These are phyloP conservation scores for Aspergillus neoniger DNA, from an alignment of 2,329 filamentous ascomycete genomes.

Conservation along the genomic window DNA sequence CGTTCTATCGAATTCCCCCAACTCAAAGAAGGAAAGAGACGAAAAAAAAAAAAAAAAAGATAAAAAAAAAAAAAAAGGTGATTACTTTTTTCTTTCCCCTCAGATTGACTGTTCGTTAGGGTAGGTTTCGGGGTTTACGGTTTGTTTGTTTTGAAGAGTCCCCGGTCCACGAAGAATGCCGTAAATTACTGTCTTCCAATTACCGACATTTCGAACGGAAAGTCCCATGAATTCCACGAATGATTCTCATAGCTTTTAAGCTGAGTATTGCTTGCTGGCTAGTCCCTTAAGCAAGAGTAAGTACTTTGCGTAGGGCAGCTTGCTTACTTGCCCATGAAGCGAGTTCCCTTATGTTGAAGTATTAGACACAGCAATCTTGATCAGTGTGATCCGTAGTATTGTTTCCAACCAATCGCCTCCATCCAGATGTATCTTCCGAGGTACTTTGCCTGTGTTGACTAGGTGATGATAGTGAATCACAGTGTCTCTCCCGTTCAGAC, in stretches of 20 bases:
- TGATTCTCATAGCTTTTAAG: not conserved
- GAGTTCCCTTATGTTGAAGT: no score
- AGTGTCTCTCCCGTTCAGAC: not conserved
- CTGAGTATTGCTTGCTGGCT: not conserved
- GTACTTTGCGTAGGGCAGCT: not conserved
- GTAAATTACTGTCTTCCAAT: not conserved
- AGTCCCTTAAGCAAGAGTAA: not conserved
- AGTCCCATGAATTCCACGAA: not conserved
- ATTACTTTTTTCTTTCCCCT: constrained; percentile 2
- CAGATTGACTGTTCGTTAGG: not conserved
- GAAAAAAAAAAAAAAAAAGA: not conserved
- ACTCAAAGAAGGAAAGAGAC: not conserved
- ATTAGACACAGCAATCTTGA: no score
- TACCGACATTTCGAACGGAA: not conserved
- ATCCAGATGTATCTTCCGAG: not conserved
- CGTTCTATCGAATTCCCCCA: not conserved
- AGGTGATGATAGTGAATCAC: not conserved
- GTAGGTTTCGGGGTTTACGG: not conserved
- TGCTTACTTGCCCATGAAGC: not conserved
- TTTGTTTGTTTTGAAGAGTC: constrained; percentile 4
- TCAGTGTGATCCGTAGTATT: not conserved
- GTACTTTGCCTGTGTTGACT: not conserved
- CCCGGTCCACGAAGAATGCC: not conserved
- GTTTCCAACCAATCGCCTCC: not conserved
- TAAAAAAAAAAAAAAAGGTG: not conserved